Percentiles rank a stretch among this genome's conserved stretches.
Conservation (phyloP, 2,329 filamentous ascomycete species). For the Xylariales sp. region DNA sequence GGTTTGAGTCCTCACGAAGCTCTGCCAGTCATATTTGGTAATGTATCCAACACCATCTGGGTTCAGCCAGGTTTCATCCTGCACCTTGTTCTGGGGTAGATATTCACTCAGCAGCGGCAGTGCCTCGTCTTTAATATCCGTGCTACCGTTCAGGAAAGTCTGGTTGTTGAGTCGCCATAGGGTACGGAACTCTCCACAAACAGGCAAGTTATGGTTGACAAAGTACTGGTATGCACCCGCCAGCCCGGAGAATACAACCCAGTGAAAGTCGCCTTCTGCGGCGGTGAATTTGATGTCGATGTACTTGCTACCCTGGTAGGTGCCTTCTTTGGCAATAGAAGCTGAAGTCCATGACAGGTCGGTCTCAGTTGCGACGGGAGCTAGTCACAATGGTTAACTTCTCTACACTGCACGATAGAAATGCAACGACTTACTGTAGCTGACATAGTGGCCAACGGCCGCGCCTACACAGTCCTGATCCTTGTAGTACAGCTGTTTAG, state of each 20-base stretch:
- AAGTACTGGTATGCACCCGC: slow-evolving; percentile 50
- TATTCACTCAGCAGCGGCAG: slow-evolving; percentile 40
- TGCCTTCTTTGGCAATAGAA: slow-evolving; percentile 32
- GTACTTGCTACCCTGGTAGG: slow-evolving; percentile 29
- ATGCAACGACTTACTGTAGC: slow-evolving; percentile 24
- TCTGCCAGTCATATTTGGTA: slow-evolving; percentile 43
- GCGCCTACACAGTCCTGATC: slow-evolving; percentile 21
- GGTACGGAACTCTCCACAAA: slow-evolving; percentile 43
- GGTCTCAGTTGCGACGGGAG: slow-evolving; percentile 20
- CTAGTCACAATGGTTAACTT: not conserved
- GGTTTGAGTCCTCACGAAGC: slow-evolving; percentile 28
- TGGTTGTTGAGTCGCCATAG: slow-evolving; percentile 44
- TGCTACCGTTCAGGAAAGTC: slow-evolving; percentile 41
- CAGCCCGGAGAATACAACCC: slow-evolving; percentile 43
- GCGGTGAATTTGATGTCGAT: slow-evolving; percentile 45
- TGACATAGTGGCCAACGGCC: slow-evolving; percentile 24
- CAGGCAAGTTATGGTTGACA: slow-evolving; percentile 42
- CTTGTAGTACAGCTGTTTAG: slow-evolving; percentile 20
- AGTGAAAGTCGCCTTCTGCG: slow-evolving; percentile 43
- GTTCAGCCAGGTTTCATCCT: slow-evolving; percentile 49
- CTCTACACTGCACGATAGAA: not conserved
- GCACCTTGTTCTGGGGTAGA: slow-evolving; percentile 38
- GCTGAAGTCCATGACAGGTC: slow-evolving; percentile 44
- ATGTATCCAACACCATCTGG: slow-evolving; percentile 43
- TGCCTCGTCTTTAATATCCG: slow-evolving; percentile 36